Percentiles rank a stretch among this genome's conserved stretches.
Conservation (phyloP, 371 early-diverging fungal genomes). For the Syncephalastrum racemosum region DNA sequence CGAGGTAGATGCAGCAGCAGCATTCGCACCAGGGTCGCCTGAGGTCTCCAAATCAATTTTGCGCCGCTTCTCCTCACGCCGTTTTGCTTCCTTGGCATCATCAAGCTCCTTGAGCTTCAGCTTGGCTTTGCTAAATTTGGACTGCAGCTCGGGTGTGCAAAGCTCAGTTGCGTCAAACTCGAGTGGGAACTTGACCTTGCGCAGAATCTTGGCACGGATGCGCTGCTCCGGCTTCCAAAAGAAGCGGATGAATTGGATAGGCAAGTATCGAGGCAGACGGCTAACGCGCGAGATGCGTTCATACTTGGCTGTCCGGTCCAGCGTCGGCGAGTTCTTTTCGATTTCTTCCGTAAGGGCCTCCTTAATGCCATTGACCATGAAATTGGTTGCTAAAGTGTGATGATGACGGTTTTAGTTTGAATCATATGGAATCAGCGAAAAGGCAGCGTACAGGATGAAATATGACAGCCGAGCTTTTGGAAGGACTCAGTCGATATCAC, state of each 20-base stretch:
- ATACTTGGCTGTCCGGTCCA: constrained; percentile 80
- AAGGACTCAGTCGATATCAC: constrained; percentile 67
- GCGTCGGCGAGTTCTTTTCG: constrained; percentile 86
- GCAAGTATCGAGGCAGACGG: constrained; percentile 87
- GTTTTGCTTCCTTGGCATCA: constrained; percentile 71
- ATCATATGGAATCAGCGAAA: too few species aligned
- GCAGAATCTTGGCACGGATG: constrained; percentile 89
- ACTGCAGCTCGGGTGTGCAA: constrained; percentile 83
- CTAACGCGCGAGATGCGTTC: constrained; percentile 74
- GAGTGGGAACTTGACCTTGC: constrained; percentile 91
- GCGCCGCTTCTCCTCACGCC: constrained; percentile 65
- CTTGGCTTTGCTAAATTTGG: constrained; percentile 76
- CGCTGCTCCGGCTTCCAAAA: constrained; percentile 91
- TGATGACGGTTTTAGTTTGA: too few species aligned
- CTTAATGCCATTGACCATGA: constrained; percentile 64
- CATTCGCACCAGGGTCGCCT: constrained; percentile 14
- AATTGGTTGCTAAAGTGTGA: constrained; percentile 54
- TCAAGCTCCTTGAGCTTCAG: constrained; percentile 70
- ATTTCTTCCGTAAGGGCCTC: constrained; percentile 75
- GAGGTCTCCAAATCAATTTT: constrained; percentile 44
- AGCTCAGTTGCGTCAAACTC: constrained; percentile 86
- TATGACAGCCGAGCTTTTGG: constrained; percentile 84
- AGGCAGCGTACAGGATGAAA: constrained; percentile 53
- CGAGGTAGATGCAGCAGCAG: constrained; percentile 26
- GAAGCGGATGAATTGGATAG: constrained; percentile 92